Conservation (phyloP, 768 basidiomycete genomes). For the Boletellus emodensis region DNA sequence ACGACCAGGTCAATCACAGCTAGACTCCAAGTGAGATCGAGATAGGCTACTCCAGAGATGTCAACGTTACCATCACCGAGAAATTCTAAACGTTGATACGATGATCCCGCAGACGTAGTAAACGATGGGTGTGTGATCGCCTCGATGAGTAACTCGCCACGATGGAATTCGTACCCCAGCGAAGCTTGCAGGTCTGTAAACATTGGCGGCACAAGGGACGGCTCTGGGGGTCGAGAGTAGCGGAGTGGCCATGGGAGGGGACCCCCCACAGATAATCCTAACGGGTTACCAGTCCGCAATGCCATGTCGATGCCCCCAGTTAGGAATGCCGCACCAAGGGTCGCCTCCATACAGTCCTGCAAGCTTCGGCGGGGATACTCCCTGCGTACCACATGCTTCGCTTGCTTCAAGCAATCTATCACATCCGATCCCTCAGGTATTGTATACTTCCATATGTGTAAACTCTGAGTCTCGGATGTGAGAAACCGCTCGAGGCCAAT, state of each 20-base stretch:
- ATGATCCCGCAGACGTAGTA: constrained; percentile 45
- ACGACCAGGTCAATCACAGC: constrained; percentile 72
- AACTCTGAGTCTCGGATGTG: constrained; percentile 52
- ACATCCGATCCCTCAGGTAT: constrained; percentile 37
- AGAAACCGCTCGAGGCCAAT: constrained; percentile 61
- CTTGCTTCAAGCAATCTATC: constrained; percentile 27
- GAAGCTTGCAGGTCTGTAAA: constrained; percentile 55
- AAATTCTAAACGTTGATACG: constrained; percentile 86
- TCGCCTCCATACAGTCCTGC: constrained; percentile 87
- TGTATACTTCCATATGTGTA: constrained; percentile 57
- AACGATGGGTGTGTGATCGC: constrained; percentile 88
- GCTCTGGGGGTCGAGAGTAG: constrained; percentile 35
- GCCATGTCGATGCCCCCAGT: constrained; percentile 71
- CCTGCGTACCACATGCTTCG: constrained; percentile 35
- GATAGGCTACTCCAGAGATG: neutral
- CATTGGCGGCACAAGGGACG: constrained; percentile 39
- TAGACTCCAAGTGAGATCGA: constrained; percentile 26
- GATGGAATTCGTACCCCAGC: constrained; percentile 68
- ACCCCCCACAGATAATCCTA: constrained; percentile 75
- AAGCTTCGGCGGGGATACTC: constrained; percentile 64
- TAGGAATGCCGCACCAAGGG: constrained; percentile 71
- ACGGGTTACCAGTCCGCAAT: constrained; percentile 54
- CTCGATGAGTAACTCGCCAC: constrained; percentile 61
- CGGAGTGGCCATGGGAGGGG: constrained; percentile 62
- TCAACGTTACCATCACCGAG: constrained; percentile 74